Base-by-base conservation (phyloP, 345 rosid genomes). In the Combretum micranthum region DNA sequence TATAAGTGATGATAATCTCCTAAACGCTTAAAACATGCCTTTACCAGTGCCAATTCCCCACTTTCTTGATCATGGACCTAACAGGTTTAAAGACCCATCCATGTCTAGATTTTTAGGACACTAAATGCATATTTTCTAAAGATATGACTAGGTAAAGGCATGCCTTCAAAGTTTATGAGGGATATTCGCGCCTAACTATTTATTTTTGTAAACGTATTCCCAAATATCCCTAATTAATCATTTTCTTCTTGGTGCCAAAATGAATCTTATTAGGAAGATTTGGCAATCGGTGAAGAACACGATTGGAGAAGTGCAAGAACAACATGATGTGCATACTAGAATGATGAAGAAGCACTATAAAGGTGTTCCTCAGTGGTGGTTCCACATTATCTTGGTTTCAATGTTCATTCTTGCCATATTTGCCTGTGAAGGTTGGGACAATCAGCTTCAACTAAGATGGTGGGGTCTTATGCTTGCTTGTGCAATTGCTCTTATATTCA, bases 331-430 rank as follows among this genome's bases (percentile, higher is more conserved):
- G 55, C 98, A 92, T 64, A 74, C 93, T 2, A 74, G 98, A 67
- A 22, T 92, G 25, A 86, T 92, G 98, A 81, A 73, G 79, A 75
- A 72, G 77, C 88, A 92, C 71, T 92, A 92, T n/a, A 67, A 69
- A n/a, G 44, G 15, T 15, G 96, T 88, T 26, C 98, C 96, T 53
- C 81, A 84, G 57, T 88, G 87, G 95, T 88, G 95, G 98, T 88
- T 88, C 67, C 47, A 74, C 7, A 1, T 7, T 4, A 55, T 86
- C 23, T 70, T 88, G 45, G 4, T 79, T 15, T 11, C 60, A n/a
- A 64, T 78, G 32, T 19, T 84, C 10, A 77, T 42, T 19, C 77
- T 88, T 2, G 57, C 95, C 15, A 42, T 92, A 54, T 61, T 68
- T 18, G 80, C 93, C 16, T 72, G 83, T 37, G 96, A 92, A 77